A percentile compares a stretch with the other conserved stretches of the same genome.
Conservation (phyloP, 306 rosid species). For the Notholithocarpus densiflorus region DNA sequence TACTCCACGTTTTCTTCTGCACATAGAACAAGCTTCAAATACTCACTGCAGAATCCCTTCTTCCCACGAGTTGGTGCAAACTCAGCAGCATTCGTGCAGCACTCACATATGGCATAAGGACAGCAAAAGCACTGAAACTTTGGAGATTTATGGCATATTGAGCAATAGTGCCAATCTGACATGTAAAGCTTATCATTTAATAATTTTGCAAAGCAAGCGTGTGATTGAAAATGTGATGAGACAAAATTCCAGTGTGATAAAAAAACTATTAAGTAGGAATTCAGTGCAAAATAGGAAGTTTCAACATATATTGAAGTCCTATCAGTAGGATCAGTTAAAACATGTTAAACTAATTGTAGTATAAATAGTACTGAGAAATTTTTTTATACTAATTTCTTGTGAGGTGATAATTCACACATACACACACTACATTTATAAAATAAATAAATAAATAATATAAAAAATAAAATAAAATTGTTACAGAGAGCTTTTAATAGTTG, state of each 20-base stretch:
- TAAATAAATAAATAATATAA: no score
- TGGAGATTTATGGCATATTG: conserved; percentile 31
- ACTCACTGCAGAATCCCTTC: no score
- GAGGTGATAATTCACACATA: no score
- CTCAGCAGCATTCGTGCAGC: conserved; percentile 32
- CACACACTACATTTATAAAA: no score
- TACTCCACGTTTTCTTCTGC: conserved; percentile 24
- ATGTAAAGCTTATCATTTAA: neutral
- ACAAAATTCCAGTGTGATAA: neutral
- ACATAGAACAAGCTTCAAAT: no score
- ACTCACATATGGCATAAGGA: conserved; percentile 47
- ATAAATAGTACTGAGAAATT: no score
- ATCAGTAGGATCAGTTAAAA: neutral
- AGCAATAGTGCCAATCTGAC: conserved; percentile 66
- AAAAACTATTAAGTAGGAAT: neutral
- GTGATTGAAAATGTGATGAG: neutral
- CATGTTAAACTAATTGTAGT: neutral
- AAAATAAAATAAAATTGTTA: no score
- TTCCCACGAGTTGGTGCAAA: conserved; percentile 4
- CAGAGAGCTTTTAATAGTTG: no score
- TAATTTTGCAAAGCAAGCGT: neutral
- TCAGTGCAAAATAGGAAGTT: neutral
- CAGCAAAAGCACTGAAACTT: conserved; percentile 58
- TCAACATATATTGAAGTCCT: neutral
- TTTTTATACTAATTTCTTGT: no score